These are phyloP conservation scores for Alternaria metachromatica DNA, from an alignment of 2,329 filamentous ascomycete species.

Conservation along the genomic window DNA sequence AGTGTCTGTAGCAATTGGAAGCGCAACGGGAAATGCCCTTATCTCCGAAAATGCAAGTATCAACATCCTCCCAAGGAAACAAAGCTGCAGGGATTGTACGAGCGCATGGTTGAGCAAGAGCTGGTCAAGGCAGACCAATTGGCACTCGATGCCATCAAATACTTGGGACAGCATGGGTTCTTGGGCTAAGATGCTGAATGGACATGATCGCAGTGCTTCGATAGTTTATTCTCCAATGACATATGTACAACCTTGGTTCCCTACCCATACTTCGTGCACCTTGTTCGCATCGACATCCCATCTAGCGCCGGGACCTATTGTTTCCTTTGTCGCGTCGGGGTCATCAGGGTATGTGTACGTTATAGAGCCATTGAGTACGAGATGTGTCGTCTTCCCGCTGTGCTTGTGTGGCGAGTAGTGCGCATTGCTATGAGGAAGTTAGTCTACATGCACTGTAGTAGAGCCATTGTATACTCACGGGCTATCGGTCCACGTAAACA, in stretches of 20 bases:
- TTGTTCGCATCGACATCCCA: conserved; percentile 70
- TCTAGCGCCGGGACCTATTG: conserved; percentile 65
- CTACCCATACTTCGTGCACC: conserved; percentile 74
- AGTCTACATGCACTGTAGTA: not conserved
- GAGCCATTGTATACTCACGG: conserved; percentile 60
- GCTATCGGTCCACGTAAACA: conserved; percentile 75
- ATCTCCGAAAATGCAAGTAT: conserved; percentile 33
- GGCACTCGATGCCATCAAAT: conserved; percentile 55
- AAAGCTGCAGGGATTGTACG: conserved; percentile 32
- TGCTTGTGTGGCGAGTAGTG: conserved; percentile 75
- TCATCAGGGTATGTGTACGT: conserved; percentile 73
- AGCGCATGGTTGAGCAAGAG: conserved; percentile 54
- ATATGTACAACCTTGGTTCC: conserved; percentile 70
- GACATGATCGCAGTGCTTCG: not conserved
- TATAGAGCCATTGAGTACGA: conserved; percentile 69
- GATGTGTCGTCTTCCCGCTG: conserved; percentile 69
- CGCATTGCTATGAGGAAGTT: conserved; percentile 60
- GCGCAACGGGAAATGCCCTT: conserved; percentile 36
- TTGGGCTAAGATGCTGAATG: conserved; percentile 36
- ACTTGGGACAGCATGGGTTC: conserved; percentile 53
- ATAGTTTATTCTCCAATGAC: conserved; percentile 62
- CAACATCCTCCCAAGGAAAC: conserved; percentile 31
- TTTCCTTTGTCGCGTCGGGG: conserved; percentile 60
- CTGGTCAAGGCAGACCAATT: conserved; percentile 50
- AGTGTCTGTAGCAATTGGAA: conserved; percentile 34